phyloP scores from a whole-genome alignment of 1,139 yeast genomes.

The Hyphopichia burtonii region DNA sequence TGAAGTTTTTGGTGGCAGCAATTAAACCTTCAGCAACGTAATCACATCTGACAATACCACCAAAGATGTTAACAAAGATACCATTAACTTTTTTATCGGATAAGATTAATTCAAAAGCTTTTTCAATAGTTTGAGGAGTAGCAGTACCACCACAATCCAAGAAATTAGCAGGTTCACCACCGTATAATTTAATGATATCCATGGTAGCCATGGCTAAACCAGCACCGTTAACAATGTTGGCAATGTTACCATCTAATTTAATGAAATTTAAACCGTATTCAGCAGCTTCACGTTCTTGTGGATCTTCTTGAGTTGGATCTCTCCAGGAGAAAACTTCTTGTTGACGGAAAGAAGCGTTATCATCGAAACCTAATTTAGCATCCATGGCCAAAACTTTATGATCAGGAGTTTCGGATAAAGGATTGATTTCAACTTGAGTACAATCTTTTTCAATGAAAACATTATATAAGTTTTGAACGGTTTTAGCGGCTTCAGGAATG shows the following conservation, averaged over 20 bases:
- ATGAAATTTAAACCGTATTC: constrained; percentile 91
- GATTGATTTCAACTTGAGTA: constrained; percentile 98
- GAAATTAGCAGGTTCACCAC: constrained; percentile 99
- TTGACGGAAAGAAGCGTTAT: constrained; percentile 94
- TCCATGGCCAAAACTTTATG: constrained; percentile 96
- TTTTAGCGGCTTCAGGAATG: constrained; percentile 80
- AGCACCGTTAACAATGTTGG: constrained; percentile 98
- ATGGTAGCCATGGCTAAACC: constrained; percentile 99
- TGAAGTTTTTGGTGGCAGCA: constrained; percentile 93
- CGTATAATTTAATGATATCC: constrained; percentile 98
- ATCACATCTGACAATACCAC: constrained; percentile 99
- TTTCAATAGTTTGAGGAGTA: constrained; percentile 95
- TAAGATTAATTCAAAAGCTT: constrained; percentile 91
- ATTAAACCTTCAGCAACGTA: constrained; percentile 97
- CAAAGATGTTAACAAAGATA: constrained; percentile 96
- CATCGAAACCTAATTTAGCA: constrained; percentile 97
- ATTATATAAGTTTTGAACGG: constrained; percentile 83
- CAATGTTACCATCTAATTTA: constrained; percentile 97
- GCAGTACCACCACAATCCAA: constrained; percentile 99
- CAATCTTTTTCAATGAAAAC: constrained; percentile 91
- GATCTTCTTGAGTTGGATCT: constrained; percentile 96
- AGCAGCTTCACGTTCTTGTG: constrained; percentile 93
- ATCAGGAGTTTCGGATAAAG: constrained; percentile 90
- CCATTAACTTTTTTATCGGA: constrained; percentile 90
- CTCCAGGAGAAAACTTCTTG: constrained; percentile 94